phyloP scores from a whole-genome alignment of 306 rosid species.

The Dryas drummondii region DNA sequence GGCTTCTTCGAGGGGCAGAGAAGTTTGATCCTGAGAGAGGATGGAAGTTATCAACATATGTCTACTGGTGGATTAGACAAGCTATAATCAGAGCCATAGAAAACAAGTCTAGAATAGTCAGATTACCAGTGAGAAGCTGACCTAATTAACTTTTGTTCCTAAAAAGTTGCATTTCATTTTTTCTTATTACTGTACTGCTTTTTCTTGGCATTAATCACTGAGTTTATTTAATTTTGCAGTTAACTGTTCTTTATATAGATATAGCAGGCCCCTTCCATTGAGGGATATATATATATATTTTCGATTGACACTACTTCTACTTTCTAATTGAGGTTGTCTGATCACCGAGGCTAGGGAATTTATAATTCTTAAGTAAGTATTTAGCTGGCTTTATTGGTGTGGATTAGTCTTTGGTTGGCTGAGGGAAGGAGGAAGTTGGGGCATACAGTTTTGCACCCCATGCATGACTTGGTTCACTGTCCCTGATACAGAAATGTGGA shows the following conservation, averaged over 20 bases:
- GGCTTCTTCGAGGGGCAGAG: slow-evolving; percentile 77
- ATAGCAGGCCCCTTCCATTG: too few species aligned
- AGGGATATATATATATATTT: neutral
- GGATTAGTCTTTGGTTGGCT: neutral
- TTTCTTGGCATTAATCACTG: neutral
- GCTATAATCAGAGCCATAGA: slow-evolving; percentile 71
- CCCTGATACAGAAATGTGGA: neutral
- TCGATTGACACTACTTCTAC: neutral
- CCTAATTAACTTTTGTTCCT: slow-evolving; percentile 14
- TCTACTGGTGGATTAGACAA: slow-evolving; percentile 89
- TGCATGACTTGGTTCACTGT: neutral
- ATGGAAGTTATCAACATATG: slow-evolving; percentile 72
- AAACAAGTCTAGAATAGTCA: slow-evolving; percentile 59
- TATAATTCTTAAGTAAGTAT: neutral
- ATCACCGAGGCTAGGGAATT: neutral
- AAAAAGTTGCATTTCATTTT: neutral
- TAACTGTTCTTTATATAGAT: too few species aligned
- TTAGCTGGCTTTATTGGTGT: neutral
- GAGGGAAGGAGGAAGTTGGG: neutral
- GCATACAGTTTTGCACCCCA: neutral
- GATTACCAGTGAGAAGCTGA: slow-evolving; percentile 72
- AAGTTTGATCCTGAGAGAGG: slow-evolving; percentile 74
- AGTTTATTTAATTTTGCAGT: neutral
- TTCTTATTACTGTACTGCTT: neutral
- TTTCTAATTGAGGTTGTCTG: neutral